Evolutionary conservation across 257 asterid species (phyloP).

Genomic region (Voacanga thouarsii): DNA sequence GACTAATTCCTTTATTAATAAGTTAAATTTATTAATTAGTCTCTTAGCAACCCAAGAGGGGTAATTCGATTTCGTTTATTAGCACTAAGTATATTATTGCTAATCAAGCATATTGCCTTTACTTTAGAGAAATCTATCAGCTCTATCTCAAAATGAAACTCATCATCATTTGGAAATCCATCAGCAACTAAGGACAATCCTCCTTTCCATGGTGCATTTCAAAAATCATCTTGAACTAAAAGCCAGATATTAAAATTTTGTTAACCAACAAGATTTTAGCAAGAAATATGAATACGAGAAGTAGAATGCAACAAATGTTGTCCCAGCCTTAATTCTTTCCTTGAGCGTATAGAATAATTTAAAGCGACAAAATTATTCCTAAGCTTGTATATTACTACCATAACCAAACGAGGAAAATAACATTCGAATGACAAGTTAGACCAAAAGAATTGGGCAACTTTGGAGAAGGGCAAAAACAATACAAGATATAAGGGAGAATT

Average conservation of each 20-base stretch:
- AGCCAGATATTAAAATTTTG: conserved; percentile 17
- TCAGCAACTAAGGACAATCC: conserved; percentile 74
- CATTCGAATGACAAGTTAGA: background rate
- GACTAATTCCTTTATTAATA: no score
- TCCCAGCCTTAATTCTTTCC: no score
- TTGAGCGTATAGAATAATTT: no score
- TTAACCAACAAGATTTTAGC: background rate
- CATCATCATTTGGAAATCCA: conserved; percentile 81
- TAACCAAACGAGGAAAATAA: background rate
- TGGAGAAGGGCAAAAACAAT: background rate
- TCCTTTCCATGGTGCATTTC: conserved; percentile 93
- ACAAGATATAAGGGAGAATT: background rate
- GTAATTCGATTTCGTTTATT: no score
- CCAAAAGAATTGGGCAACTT: background rate
- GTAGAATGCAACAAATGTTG: no score
- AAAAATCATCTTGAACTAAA: conserved; percentile 88
- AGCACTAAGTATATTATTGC: background rate
- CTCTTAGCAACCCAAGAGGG: no score
- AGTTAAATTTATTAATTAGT: no score
- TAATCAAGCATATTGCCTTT: conserved; percentile 58
- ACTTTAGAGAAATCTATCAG: conserved; percentile 80
- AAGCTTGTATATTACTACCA: background rate
- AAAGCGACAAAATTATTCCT: no score
- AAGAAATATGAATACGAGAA: no score
- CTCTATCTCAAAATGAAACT: conserved; percentile 95